Base-by-base conservation (phyloP, 108 stramenopile genomes). In the Conticribra weissflogii region DNA sequence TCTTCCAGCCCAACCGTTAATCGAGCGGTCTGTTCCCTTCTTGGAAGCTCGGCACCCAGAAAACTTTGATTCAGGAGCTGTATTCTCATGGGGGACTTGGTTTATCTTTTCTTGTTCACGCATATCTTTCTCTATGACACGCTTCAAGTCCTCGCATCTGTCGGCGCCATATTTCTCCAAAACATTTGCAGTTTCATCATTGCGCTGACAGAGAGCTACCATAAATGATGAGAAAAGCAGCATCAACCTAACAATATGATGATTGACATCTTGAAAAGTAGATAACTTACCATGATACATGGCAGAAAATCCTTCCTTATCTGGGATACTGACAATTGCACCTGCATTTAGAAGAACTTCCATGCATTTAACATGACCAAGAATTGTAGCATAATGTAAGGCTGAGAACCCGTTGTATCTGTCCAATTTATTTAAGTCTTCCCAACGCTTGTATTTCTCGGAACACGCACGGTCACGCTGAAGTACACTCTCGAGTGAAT, bases 201-300 rank as follows among this genome's bases (percentile, higher is more conserved):
- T 59, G 32, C 58, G 32, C 24, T 59, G 3, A 34, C 58, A 36
- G 4, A 59, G 29, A 36, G 66, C 36, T 41, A 12, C 36, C n/a
- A n/a, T n/a, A n/a, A n/a, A 41, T 41, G 36, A 41, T 5, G 8
- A 41, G 8, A 12, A 9, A 41, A 41, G 8, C 5, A 9, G 36
- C 8, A 41, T 9, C 5, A 41, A 41, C 36, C 5, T 9, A 5
- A 12, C 36, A 41, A 41, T 41, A 9, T 41, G 12, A 12, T 9
- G 36, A 5, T 9, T 41, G 8, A 5, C 36, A 41, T 41, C 12
- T 5, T 9, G 12, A 5, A 51, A 51, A 16, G 50, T 3, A 51
- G 4, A 5, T 28, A 16, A 68, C 69, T 51, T 62, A 71, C 70
- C 74, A 44, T 76, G 67, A 54, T 70, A 70, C 74, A 76, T 76